Percentiles rank a stretch among this genome's conserved stretches.
Conservation (phyloP, 2,329 filamentous ascomycete species). For the Dothistroma pini region DNA sequence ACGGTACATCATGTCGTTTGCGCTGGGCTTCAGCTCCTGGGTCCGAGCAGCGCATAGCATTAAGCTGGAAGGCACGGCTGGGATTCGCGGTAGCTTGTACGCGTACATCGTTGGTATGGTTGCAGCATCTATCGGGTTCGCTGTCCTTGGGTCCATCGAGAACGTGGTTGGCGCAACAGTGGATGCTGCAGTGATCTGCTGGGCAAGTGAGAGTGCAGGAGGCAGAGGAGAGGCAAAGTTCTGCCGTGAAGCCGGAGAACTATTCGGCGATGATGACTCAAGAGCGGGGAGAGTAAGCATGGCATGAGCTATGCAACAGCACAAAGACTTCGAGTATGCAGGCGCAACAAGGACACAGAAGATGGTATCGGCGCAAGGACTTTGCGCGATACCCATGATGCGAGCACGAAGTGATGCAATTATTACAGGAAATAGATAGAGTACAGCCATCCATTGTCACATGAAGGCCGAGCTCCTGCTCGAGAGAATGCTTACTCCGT, state of each 20-base stretch:
- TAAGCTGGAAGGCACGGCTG: constrained; percentile 52
- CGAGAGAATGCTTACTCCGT: background rate
- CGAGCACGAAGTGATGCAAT: background rate
- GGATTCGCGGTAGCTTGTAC: constrained; percentile 73
- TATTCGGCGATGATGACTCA: constrained; percentile 65
- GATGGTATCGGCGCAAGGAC: background rate
- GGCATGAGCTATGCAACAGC: constrained; percentile 7
- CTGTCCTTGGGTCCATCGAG: constrained; percentile 60
- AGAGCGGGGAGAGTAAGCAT: constrained; percentile 11
- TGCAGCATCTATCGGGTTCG: constrained; percentile 92
- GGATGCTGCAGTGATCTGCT: constrained; percentile 74
- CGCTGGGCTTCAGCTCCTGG: constrained; percentile 94
- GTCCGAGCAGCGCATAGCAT: constrained; percentile 84
- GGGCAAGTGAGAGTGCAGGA: constrained; percentile 77
- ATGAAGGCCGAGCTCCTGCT: background rate
- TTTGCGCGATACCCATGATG: background rate
- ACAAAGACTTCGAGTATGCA: background rate
- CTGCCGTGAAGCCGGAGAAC: constrained; percentile 83
- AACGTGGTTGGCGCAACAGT: constrained; percentile 38
- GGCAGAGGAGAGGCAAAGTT: constrained; percentile 65
- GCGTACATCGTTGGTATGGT: constrained; percentile 92
- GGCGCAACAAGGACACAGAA: background rate
- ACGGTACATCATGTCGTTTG: constrained; percentile 84
- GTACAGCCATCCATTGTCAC: background rate
- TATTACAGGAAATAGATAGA: background rate